Evolutionary conservation across 805 yeast genomes (phyloP), one percentile per base, ranked within the genome.

Genomic region (Metschnikowia kunwiensis): DNA sequence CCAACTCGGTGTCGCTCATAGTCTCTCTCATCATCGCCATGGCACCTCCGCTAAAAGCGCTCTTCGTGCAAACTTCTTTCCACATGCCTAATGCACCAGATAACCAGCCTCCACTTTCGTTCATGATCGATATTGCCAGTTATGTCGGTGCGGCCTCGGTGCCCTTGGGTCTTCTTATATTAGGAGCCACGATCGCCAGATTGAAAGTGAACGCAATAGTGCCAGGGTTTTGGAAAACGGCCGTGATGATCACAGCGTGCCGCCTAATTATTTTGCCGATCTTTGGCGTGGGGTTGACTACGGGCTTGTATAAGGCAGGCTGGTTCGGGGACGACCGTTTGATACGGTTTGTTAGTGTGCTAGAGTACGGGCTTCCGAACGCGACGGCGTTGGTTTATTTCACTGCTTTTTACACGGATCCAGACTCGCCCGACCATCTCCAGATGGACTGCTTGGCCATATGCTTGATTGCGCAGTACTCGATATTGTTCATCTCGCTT

Each of bases 401-500:
- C 47, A 89, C 97, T 2, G 91, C 96, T 2, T 80, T 86, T 53
- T 86, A 82, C 58, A 80, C 89, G 1, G 94, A 93, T 12, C 77
- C 82, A 2, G 64, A 56, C 22, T 52, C 68, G 5, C 65, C 68
- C 2, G 70, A 68, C 24, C 77, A 72, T 45, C 46, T 74, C 11
- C 89, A 88, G 58, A 80, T 91, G 81, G 95, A 91, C 56, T 84
- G 94, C 55, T 69, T 87, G 34, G 93, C 96, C 0, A 68, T 87
- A 20, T 71, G 77, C 20, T 69, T 89, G 45, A 75, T 91, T 53
- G 70, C 74, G 13, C 96, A 87, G 55, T 91, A 91, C 54, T 66
- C 80, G 1, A 48, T 78, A 4, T 61, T 89, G 51, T 77, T 78
- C 9, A 57, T 89, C 16, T 75, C 89, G 14, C 55, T 89, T 47